Conservation (phyloP, 1,284 basidiomycete genomes). For the Ustilago loliicola region DNA sequence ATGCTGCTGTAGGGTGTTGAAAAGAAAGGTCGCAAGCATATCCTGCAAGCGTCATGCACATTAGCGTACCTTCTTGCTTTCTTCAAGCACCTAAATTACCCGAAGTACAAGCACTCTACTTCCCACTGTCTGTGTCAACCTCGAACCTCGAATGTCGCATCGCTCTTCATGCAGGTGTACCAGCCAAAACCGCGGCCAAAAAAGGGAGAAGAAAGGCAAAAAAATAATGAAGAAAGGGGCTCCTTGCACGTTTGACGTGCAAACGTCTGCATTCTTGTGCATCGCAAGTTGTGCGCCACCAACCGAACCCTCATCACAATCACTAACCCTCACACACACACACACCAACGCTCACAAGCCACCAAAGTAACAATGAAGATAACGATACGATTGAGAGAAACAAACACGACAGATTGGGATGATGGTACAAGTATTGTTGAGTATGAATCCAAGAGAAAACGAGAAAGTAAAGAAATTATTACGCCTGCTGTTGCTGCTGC, state of each 20-base stretch:
- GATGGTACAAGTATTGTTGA: constrained; percentile 5
- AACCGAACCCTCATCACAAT: background rate
- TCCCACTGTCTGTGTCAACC: no score
- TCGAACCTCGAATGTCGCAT: no score
- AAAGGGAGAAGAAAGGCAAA: background rate
- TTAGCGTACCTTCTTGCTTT: no score
- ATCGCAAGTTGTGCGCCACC: no score
- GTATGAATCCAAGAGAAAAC: background rate
- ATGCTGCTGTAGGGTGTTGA: no score
- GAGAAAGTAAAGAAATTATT: background rate
- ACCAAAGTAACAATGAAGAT: background rate
- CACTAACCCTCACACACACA: background rate
- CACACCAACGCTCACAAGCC: background rate
- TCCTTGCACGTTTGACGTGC: background rate
- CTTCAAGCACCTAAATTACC: no score
- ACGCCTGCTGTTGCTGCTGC: constrained; percentile 35
- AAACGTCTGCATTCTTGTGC: background rate
- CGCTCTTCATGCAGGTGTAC: no score
- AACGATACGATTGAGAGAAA: background rate
- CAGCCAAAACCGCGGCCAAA: no score
- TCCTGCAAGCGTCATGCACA: no score
- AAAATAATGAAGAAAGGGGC: no score
- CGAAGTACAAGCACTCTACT: no score
- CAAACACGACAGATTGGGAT: background rate
- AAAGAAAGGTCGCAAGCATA: no score